Evolutionary conservation across 78 protist genomes (phyloP).

Genomic region (Dictyostelium brefeldianum): DNA sequence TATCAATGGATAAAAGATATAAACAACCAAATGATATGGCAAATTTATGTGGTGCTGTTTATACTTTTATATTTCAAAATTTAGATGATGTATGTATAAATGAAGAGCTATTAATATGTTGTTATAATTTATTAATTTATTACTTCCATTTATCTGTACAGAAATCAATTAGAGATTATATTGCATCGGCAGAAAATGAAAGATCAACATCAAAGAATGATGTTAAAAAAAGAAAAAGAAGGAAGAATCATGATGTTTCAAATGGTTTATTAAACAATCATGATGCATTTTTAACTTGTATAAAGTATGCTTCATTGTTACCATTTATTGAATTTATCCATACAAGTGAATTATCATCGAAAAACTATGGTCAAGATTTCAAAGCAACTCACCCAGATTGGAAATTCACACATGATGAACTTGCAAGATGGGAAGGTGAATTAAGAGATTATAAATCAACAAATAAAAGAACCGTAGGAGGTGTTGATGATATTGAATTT

Average conservation of each 20-base stretch:
- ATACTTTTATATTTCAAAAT: constrained; percentile 70
- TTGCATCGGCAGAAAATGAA: constrained; percentile 52
- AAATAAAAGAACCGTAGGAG: constrained; percentile 2
- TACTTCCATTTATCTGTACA: no score
- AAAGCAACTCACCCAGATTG: constrained; percentile 42
- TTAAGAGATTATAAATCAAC: constrained; percentile 36
- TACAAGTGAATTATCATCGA: constrained; percentile 7
- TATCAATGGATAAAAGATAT: constrained; percentile 39
- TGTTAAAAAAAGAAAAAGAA: constrained; percentile 66
- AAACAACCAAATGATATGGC: constrained; percentile 77
- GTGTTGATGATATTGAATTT: constrained; percentile 17
- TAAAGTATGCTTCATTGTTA: constrained; percentile 48
- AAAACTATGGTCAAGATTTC: background rate
- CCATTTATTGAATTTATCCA: constrained; percentile 57
- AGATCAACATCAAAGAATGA: constrained; percentile 41
- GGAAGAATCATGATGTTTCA: constrained; percentile 68
- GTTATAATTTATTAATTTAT: no score
- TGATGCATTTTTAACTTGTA: constrained; percentile 69
- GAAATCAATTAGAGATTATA: constrained; percentile 20
- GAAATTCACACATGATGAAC: constrained; percentile 21
- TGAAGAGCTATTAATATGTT: background rate
- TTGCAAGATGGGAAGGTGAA: constrained; percentile 57
- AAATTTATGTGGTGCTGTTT: constrained; percentile 77
- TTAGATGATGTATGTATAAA: constrained; percentile 51
- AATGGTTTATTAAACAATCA: constrained; percentile 33